phyloP scores from a whole-genome alignment of 768 basidiomycete species.

The Sistotremastrum suecicum region DNA sequence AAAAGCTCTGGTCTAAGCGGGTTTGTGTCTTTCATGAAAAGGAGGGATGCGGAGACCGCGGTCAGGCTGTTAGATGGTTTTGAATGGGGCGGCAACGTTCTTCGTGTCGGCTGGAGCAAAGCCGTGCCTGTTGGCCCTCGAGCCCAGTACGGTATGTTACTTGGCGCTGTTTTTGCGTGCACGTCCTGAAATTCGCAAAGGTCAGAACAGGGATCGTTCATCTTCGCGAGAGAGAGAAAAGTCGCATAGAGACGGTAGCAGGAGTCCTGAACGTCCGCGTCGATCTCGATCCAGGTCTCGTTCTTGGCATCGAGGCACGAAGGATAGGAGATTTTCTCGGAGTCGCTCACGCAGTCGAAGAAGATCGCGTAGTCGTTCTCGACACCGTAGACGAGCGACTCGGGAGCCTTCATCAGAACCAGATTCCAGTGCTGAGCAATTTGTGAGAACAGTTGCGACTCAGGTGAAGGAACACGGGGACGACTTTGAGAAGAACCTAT shows the following conservation, averaged over 20 bases:
- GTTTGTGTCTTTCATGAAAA: slow-evolving; percentile 93
- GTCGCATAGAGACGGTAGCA: no score
- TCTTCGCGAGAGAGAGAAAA: no score
- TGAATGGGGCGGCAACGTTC: slow-evolving; percentile 83
- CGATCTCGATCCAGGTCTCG: slow-evolving; percentile 22
- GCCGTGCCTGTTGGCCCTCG: slow-evolving; percentile 76
- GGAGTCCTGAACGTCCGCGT: neutral
- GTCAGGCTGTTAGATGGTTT: slow-evolving; percentile 83
- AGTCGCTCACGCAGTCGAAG: slow-evolving; percentile 39
- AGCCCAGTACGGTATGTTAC: slow-evolving; percentile 55
- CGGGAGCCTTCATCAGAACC: slow-evolving; percentile 7
- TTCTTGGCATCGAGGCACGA: slow-evolving; percentile 17
- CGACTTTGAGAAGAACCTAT: slow-evolving; percentile 61
- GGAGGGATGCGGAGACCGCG: slow-evolving; percentile 81
- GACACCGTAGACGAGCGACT: slow-evolving; percentile 15
- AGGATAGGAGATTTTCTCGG: slow-evolving; percentile 14
- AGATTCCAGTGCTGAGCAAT: slow-evolving; percentile 64
- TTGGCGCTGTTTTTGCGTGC: neutral
- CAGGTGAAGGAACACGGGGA: slow-evolving; percentile 72
- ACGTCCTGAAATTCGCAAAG: neutral
- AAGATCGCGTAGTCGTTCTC: slow-evolving; percentile 28
- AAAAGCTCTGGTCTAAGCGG: slow-evolving; percentile 78
- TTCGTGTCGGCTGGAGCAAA: slow-evolving; percentile 95
- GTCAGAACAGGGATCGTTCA: no score
- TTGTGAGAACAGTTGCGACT: slow-evolving; percentile 76